Conservation (phyloP, 768 basidiomycete species). For the Rhizopogon vesiculosus region DNA sequence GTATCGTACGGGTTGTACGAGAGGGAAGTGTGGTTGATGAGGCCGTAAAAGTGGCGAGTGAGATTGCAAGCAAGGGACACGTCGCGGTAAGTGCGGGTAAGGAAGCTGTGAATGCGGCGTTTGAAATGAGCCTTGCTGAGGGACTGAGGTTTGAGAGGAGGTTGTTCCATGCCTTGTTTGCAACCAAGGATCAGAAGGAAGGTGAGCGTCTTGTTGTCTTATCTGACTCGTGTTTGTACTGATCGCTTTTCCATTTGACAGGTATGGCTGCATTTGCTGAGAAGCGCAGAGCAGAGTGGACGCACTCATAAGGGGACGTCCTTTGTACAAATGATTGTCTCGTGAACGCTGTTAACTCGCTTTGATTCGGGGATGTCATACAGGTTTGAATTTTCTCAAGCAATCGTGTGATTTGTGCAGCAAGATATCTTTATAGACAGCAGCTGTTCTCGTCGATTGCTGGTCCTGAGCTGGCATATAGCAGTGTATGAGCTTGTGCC, state of each 20-base stretch:
- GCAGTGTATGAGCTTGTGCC: no score
- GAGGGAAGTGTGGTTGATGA: slow-evolving; percentile 83
- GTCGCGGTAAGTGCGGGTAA: slow-evolving; percentile 85
- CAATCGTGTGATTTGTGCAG: not conserved
- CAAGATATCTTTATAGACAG: no score
- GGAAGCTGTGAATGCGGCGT: slow-evolving; percentile 93
- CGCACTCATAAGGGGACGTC: slow-evolving; percentile 35
- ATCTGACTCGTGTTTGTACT: not conserved
- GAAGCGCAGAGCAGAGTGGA: slow-evolving; percentile 86
- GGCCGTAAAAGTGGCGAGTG: slow-evolving; percentile 74
- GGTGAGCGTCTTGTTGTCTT: slow-evolving; percentile 42
- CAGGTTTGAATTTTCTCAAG: not conserved
- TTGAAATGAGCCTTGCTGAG: slow-evolving; percentile 75
- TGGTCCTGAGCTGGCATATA: no score
- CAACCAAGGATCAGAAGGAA: slow-evolving; percentile 93
- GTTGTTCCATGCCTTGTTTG: slow-evolving; percentile 88
- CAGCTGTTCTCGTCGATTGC: no score
- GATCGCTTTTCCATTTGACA: slow-evolving; percentile 25
- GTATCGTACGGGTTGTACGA: slow-evolving; percentile 75
- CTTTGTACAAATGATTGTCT: not conserved
- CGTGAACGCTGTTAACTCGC: not conserved
- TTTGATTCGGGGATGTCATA: not conserved
- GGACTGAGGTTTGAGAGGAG: slow-evolving; percentile 86
- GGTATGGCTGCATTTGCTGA: slow-evolving; percentile 95
- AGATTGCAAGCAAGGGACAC: slow-evolving; percentile 78